Evolutionary conservation across 2,329 filamentous ascomycete genomes (phyloP), one percentile per base, ranked within the genome.

Genomic region (Plenodomus biglobosus): DNA sequence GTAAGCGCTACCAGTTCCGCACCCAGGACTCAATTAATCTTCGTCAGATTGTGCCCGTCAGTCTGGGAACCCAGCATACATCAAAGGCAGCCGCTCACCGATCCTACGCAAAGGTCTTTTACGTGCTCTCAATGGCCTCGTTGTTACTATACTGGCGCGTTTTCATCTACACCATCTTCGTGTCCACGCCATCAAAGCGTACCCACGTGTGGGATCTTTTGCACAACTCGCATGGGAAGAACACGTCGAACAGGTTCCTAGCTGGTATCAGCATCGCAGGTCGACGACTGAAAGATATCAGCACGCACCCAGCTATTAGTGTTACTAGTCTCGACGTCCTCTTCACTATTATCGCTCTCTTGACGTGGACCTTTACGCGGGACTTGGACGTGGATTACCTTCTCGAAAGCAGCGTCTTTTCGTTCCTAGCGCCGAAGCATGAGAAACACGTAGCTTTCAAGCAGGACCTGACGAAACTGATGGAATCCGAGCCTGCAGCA

Each of bases 301-400:
- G 73, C 49, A 80, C 80, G 43, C 81, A 86, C 60, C 83, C 83
- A 0, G 79, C 78, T 18, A 78, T 86, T 22, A 78, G 78, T 17
- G 78, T 76, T 16, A 79, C 80, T 0, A 80, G 78, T 5, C 79
- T 78, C 67, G 84, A 87, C 64, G 82, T 83, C 1, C 62, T 86
- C 13, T 71, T 85, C 30, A 81, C 78, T 18, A 73, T 74, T 1
- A 49, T 81, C 13, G 80, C 77, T 46, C 65, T 85, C n/a, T 76
- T 81, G 1, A 47, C 79, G 1, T 85, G 83, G 82, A 77, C 79
- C n/a, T 80, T 80, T 35, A 74, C 79, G 1, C 74, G 81, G 24
- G 75, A 77, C 18, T 70, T 80, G 2, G 76, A 82, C 55, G 73
- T 78, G 0, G 67, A 71, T n/a, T 72, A 77, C 8, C 79, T 85